Evolutionary conservation across 192 early-diverging fungal genomes (phyloP).

Genomic region (Physocladia obscura): DNA sequence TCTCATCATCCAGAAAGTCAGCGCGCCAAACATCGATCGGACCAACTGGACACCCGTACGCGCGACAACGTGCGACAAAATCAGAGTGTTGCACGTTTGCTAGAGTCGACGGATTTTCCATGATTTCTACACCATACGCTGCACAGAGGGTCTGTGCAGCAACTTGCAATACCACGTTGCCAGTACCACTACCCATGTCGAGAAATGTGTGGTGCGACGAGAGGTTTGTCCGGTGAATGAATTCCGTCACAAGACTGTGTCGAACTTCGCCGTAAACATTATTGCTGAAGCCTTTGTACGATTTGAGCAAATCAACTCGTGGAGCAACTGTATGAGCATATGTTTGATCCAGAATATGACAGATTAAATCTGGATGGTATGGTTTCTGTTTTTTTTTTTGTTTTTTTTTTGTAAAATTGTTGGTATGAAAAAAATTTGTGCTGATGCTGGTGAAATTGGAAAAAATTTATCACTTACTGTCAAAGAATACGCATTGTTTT

Average conservation of each 20-base stretch:
- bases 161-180: constrained; percentile 95
- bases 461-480: too few species aligned
- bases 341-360: constrained; percentile 82
- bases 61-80: constrained; percentile 78
- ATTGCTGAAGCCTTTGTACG: constrained; percentile 86
- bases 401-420: too few species aligned
- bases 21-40: constrained; percentile 46
- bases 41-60: constrained; percentile 47
- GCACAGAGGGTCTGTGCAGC: constrained; percentile 84
- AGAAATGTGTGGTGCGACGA: constrained; percentile 74
- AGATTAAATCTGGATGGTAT: constrained; percentile 66
- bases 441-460: too few species aligned
- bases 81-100: constrained; percentile 79
- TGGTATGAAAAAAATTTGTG: too few species aligned
- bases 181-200: constrained; percentile 90
- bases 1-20: constrained; percentile 81
- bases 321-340: constrained; percentile 87
- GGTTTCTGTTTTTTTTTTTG: too few species aligned
- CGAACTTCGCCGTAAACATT: constrained; percentile 97
- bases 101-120: constrained; percentile 77
- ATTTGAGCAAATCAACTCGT: constrained; percentile 67
- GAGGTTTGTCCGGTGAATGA: constrained; percentile 72
- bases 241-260: constrained; percentile 75
- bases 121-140: constrained; percentile 87
- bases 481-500: too few species aligned